Conservation (phyloP, 1,284 basidiomycete species). For the Cryptococcus jaspeensis region DNA sequence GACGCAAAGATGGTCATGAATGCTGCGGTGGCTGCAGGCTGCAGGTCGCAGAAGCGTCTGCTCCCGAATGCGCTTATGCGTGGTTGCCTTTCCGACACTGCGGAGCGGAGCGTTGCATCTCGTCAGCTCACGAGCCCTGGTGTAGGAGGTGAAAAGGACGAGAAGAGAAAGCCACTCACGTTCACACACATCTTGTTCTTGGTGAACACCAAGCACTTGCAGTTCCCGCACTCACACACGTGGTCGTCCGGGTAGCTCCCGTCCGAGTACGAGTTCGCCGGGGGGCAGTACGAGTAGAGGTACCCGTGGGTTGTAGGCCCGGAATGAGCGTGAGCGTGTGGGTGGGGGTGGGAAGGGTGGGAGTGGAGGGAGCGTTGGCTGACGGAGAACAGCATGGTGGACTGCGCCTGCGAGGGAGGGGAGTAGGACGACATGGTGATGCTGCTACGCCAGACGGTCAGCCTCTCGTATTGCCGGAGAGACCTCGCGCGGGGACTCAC, state of each 20-base stretch:
- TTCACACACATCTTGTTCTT: slow-evolving; percentile 32
- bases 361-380: no score
- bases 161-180: slow-evolving; percentile 20
- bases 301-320: neutral
- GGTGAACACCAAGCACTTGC: slow-evolving; percentile 24
- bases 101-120: neutral
- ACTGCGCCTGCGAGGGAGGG: neutral
- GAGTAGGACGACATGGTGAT: no score
- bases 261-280: neutral
- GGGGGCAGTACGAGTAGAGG: neutral
- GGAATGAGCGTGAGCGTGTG: neutral
- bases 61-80: slow-evolving; percentile 4
- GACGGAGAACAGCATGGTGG: slow-evolving; percentile 9
- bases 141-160: neutral
- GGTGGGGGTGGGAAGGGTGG: neutral
- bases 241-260: slow-evolving; percentile 12
- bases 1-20: no score
- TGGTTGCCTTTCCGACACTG: slow-evolving; percentile 17
- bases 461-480: no score
- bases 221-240: slow-evolving; percentile 19
- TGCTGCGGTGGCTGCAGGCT: neutral
- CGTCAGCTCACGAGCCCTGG: neutral
- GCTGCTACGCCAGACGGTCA: no score
- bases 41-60: neutral
- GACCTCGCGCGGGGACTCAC: no score